Evolutionary conservation across 352 stramenopile species (phyloP).

Genomic region (Plasmopara viticola): DNA sequence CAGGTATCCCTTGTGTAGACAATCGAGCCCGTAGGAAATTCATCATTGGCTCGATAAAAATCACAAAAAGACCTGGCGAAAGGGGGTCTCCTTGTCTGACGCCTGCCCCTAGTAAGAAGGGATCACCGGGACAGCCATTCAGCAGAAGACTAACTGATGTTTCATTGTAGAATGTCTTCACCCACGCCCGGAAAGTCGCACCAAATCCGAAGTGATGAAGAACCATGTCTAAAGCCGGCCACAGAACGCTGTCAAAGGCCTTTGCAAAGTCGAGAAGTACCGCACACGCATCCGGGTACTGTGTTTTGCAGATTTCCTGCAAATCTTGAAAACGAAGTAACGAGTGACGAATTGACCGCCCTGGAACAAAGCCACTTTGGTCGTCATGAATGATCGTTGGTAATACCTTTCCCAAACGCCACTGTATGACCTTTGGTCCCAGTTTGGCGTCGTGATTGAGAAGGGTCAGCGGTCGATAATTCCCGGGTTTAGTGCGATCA

Average conservation of each 20-base stretch:
- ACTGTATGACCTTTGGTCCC: background rate
- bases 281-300: constrained; percentile 1
- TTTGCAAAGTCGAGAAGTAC: background rate
- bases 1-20: background rate
- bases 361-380: constrained; percentile 8
- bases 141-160: constrained; percentile 9
- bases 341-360: constrained; percentile 8
- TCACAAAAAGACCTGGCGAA: constrained; percentile 8
- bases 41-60: constrained; percentile 16
- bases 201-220: no score
- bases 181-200: no score
- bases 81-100: constrained; percentile 14
- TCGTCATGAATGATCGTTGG: constrained; percentile 10
- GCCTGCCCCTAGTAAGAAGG: constrained; percentile 1
- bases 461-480: constrained; percentile 10
- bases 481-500: background rate
- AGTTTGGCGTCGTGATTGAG: constrained; percentile 12
- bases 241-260: background rate
- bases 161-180: no score
- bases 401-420: constrained; percentile 3
- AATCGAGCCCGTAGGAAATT: constrained; percentile 4
- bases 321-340: constrained; percentile 14
- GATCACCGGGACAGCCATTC: constrained; percentile 8
- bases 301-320: constrained; percentile 1
- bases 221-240: background rate